phyloP scores from a whole-genome alignment of 208 protist genomes.

The Vickermania ingenoplastis region DNA sequence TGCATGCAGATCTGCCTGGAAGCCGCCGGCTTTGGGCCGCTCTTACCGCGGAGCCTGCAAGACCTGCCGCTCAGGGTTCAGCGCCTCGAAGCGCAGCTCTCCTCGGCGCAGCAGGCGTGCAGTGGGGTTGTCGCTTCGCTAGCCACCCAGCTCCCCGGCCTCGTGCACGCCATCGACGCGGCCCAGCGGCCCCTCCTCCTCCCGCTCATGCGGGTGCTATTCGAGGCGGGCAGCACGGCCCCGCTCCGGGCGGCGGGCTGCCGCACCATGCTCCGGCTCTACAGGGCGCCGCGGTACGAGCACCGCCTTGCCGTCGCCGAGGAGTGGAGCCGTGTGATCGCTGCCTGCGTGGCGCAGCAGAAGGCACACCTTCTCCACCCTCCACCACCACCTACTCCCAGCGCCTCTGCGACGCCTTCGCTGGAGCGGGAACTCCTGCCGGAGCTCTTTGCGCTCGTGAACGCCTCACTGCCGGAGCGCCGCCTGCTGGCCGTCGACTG shows the following conservation, averaged over 20 bases:
- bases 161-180: constrained; percentile 37
- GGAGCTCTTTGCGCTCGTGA: constrained; percentile 54
- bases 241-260: constrained; percentile 22
- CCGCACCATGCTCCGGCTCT: constrained; percentile 43
- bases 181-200: constrained; percentile 47
- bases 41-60: not conserved
- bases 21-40: no score
- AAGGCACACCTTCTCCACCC: not conserved
- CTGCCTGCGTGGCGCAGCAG: not conserved
- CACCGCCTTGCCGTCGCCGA: constrained; percentile 27
- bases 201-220: constrained; percentile 36
- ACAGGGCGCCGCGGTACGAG: constrained; percentile 31
- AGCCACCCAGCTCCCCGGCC: constrained; percentile 27
- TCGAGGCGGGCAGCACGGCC: constrained; percentile 20
- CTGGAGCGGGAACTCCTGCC: constrained; percentile 55
- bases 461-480: constrained; percentile 30
- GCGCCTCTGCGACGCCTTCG: not conserved
- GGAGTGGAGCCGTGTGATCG: constrained; percentile 31
- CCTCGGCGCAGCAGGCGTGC: not conserved
- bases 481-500: constrained; percentile 55
- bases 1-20: no score
- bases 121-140: constrained; percentile 20
- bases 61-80: not conserved
- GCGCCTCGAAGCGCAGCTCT: not conserved
- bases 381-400: not conserved